A percentile compares a stretch with the other conserved stretches of the same genome.
Evolutionary conservation across 805 yeast species (phyloP).

Genomic region (Candida boidinii): DNA sequence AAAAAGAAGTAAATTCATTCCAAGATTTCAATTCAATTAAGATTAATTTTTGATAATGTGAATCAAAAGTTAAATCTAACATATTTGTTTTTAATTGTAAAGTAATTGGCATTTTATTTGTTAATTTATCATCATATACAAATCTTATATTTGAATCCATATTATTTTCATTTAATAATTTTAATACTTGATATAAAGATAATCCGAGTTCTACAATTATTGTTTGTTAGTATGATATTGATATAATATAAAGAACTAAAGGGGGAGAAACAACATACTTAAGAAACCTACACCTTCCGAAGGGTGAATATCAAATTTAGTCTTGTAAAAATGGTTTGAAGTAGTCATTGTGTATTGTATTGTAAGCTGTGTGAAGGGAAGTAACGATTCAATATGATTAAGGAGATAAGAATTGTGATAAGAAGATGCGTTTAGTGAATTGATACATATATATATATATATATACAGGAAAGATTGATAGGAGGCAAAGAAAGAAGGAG

Average conservation of each 20-base stretch:
- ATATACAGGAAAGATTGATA: no score
- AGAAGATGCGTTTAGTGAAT: no score
- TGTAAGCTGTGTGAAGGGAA: not conserved
- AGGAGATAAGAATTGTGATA: no score
- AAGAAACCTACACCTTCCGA: slow-evolving; percentile 18
- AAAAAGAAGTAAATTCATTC: not conserved
- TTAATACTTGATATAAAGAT: slow-evolving; percentile 16
- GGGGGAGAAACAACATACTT: slow-evolving; percentile 2
- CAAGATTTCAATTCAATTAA: slow-evolving; percentile 16
- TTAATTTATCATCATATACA: slow-evolving; percentile 10
- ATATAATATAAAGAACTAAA: not conserved
- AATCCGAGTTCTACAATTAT: slow-evolving; percentile 11
- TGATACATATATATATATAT: no score
- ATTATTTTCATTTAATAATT: slow-evolving; percentile 7
- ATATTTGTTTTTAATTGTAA: slow-evolving; percentile 13
- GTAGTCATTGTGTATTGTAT: not conserved
- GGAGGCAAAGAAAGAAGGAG: no score
- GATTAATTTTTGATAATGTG: slow-evolving; percentile 15
- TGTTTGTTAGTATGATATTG: slow-evolving; percentile 1
- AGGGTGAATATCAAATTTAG: slow-evolving; percentile 15
- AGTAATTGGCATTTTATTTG: slow-evolving; percentile 7
- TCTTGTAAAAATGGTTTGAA: not conserved
- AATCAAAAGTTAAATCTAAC: slow-evolving; percentile 19
- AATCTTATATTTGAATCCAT: slow-evolving; percentile 14
- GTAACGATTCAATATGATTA: no score